Percentiles rank a stretch among this genome's conserved stretches.
These are phyloP conservation scores for Saturnispora dispora DNA, from an alignment of 805 yeast genomes.

Conservation along the genomic window DNA sequence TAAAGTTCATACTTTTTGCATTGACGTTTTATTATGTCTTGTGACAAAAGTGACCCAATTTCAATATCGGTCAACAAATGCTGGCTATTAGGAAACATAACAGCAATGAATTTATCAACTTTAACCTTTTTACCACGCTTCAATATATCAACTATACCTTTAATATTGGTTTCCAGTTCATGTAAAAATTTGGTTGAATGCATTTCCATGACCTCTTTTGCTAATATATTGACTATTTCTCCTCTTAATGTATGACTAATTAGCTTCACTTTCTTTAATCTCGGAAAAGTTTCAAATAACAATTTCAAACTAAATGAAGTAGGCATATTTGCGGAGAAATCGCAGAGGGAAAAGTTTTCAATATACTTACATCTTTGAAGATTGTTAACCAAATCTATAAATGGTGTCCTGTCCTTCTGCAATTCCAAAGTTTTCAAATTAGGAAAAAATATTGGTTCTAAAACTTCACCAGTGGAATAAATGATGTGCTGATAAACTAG, in stretches of 20 bases:
- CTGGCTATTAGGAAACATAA: conserved; percentile 1
- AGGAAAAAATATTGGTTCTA: neutral
- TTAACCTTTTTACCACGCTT: neutral
- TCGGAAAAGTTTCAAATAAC: conserved; percentile 2
- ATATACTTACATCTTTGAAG: neutral
- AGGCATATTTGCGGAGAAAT: neutral
- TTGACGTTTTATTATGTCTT: neutral
- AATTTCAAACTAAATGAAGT: conserved; percentile 1
- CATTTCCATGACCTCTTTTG: neutral
- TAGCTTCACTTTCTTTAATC: neutral
- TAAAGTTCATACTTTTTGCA: neutral
- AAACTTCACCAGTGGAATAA: neutral
- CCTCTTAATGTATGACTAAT: conserved; percentile 1
- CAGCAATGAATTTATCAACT: neutral
- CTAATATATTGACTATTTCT: neutral
- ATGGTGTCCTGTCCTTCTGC: conserved; percentile 1
- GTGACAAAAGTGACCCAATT: neutral
- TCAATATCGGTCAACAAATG: conserved; percentile 1
- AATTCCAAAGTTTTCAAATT: conserved; percentile 1
- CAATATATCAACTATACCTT: neutral
- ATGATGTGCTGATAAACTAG: neutral
- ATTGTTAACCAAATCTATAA: neutral
- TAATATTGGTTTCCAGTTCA: conserved; percentile 2
- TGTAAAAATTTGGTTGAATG: neutral
- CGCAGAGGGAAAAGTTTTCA: neutral